A percentile compares a stretch with the other conserved stretches of the same genome.
Evolutionary conservation across 2,329 filamentous ascomycete genomes (phyloP).

Genomic region (Sporothrix pallida): DNA sequence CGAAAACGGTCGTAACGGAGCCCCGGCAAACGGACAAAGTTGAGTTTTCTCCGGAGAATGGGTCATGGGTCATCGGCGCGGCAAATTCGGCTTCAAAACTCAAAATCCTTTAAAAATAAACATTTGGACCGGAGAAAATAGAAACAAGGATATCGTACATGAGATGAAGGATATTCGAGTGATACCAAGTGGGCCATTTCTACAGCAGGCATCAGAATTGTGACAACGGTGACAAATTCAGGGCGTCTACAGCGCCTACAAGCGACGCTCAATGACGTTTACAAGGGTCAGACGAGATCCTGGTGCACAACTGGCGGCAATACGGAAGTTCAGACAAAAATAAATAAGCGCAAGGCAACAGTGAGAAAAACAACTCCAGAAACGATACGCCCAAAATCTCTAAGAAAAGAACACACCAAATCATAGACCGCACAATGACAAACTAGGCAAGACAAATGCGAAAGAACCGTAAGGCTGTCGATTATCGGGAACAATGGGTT

Average conservation of each 20-base stretch:
- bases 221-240: slow-evolving; percentile 1
- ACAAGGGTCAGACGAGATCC: neutral
- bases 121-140: neutral
- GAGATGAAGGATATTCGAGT: neutral
- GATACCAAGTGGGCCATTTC: neutral
- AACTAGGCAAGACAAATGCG: neutral
- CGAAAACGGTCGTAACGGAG: too few relatives aligned
- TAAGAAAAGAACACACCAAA: neutral
- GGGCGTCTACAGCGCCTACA: neutral
- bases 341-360: slow-evolving; percentile 19
- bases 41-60: too few relatives aligned
- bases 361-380: too few relatives aligned
- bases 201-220: neutral
- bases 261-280: neutral
- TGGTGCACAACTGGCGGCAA: neutral
- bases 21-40: too few relatives aligned
- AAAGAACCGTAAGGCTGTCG: neutral
- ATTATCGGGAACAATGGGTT: neutral
- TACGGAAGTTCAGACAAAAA: neutral
- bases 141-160: neutral
- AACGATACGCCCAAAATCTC: neutral
- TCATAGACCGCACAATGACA: neutral
- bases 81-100: neutral
- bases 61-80: neutral
- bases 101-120: neutral